Conservation (phyloP, 805 yeast species). For the Metschnikowia chrysomelidarum region DNA sequence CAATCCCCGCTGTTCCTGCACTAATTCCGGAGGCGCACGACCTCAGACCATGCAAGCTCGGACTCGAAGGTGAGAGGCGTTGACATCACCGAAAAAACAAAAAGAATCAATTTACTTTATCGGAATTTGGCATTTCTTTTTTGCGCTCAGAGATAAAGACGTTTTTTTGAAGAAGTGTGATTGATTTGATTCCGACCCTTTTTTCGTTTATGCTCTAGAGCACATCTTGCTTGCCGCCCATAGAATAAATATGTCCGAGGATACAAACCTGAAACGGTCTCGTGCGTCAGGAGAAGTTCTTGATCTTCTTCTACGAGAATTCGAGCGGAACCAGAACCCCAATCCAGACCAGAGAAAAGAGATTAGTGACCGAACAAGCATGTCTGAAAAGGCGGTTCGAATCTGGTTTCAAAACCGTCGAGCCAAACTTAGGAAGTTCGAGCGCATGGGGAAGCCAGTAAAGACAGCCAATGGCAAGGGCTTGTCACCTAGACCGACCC, state of each 20-base stretch:
- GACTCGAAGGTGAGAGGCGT: slow-evolving; percentile 1
- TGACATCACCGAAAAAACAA: no score
- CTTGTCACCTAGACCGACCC: slow-evolving; percentile 7
- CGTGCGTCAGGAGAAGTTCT: slow-evolving; percentile 82
- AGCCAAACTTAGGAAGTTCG: slow-evolving; percentile 70
- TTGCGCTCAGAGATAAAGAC: no score
- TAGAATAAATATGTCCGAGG: slow-evolving; percentile 17
- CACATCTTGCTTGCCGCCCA: slow-evolving; percentile 3
- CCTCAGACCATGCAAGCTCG: slow-evolving; percentile 9
- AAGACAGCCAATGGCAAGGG: slow-evolving; percentile 10
- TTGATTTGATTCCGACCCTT: no score
- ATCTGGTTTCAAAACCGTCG: slow-evolving; percentile 93
- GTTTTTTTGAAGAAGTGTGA: no score
- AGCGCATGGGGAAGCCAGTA: slow-evolving; percentile 38
- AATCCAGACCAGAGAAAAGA: slow-evolving; percentile 65
- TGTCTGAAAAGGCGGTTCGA: slow-evolving; percentile 85
- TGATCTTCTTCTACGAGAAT: slow-evolving; percentile 64
- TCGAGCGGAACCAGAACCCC: slow-evolving; percentile 73
- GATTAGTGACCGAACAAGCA: slow-evolving; percentile 68
- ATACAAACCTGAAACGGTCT: slow-evolving; percentile 46
- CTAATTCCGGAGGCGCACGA: slow-evolving; percentile 7
- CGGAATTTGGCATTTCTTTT: no score
- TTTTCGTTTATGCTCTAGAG: no score
- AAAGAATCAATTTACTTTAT: no score
- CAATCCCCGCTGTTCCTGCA: slow-evolving; percentile 7